Percentiles rank a stretch among this genome's conserved stretches.
Evolutionary conservation across 2,329 filamentous ascomycete species (phyloP).

Genomic region (Karstenula rhodostoma): DNA sequence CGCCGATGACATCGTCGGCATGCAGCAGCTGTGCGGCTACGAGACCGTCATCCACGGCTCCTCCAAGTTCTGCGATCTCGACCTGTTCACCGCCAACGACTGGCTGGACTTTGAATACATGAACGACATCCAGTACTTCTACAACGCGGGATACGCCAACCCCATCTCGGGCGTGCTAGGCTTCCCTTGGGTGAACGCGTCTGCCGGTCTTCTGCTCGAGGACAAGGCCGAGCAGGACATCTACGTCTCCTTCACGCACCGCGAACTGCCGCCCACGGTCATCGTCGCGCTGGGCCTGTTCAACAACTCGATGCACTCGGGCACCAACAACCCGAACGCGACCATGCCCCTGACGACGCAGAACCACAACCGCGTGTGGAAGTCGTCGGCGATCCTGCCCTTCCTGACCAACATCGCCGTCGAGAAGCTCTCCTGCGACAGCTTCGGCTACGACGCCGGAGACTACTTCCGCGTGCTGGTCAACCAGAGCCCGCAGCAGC

Average conservation of each 20-base stretch:
- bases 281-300: constrained; percentile 73
- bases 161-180: constrained; percentile 65
- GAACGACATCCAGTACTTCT: constrained; percentile 70
- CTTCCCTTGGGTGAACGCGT: constrained; percentile 72
- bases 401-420: constrained; percentile 73
- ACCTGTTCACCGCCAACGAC: constrained; percentile 67
- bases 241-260: constrained; percentile 74
- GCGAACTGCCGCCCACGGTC: constrained; percentile 72
- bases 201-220: constrained; percentile 60
- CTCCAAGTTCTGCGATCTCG: constrained; percentile 68
- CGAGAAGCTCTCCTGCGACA: constrained; percentile 70
- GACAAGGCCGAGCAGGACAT: constrained; percentile 63
- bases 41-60: constrained; percentile 70
- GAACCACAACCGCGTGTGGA: constrained; percentile 71
- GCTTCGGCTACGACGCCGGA: constrained; percentile 60
- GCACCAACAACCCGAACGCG: constrained; percentile 63
- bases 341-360: constrained; percentile 71
- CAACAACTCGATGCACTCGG: constrained; percentile 69
- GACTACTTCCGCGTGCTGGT: constrained; percentile 63
- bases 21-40: constrained; percentile 73
- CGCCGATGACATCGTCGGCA: constrained; percentile 67
- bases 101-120: constrained; percentile 74
- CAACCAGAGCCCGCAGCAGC: constrained; percentile 59
- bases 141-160: constrained; percentile 72
- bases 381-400: constrained; percentile 68